phyloP scores from a whole-genome alignment of 2,329 filamentous ascomycete species.

The Gyromitra esculenta region DNA sequence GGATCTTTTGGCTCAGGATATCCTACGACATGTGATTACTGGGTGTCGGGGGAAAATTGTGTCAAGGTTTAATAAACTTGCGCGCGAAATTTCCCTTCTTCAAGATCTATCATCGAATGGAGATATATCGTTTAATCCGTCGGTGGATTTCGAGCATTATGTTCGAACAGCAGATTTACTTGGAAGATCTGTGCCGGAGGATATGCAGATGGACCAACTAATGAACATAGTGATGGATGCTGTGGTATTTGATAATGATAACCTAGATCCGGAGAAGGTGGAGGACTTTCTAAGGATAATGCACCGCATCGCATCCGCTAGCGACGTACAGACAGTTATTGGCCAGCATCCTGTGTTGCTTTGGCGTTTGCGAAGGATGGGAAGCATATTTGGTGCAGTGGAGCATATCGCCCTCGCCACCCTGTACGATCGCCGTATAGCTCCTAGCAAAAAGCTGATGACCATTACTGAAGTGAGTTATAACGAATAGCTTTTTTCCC shows the following conservation, averaged over 20 bases:
- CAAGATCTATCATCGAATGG: neutral
- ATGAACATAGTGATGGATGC: neutral
- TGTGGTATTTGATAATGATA: neutral
- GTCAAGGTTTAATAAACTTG: slow-evolving; percentile 16
- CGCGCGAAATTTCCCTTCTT: neutral
- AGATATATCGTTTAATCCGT: neutral
- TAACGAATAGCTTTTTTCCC: neutral
- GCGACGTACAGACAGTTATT: slow-evolving; percentile 15
- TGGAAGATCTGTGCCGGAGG: neutral
- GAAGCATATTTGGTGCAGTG: slow-evolving; percentile 6
- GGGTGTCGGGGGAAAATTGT: slow-evolving; percentile 12
- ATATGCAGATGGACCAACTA: slow-evolving; percentile 17
- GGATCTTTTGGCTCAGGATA: neutral
- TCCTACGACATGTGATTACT: slow-evolving; percentile 1
- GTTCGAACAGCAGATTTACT: slow-evolving; percentile 2
- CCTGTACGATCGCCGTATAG: neutral
- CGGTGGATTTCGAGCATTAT: neutral
- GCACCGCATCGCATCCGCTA: neutral
- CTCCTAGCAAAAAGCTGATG: slow-evolving; percentile 7
- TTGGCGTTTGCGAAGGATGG: slow-evolving; percentile 9
- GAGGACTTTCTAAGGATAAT: neutral
- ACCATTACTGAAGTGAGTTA: slow-evolving; percentile 18
- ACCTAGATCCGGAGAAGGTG: neutral
- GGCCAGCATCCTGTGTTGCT: neutral
- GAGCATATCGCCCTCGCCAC: slow-evolving; percentile 8